phyloP scores from a whole-genome alignment of 768 basidiomycete genomes.

The Boletus rubescentipes region DNA sequence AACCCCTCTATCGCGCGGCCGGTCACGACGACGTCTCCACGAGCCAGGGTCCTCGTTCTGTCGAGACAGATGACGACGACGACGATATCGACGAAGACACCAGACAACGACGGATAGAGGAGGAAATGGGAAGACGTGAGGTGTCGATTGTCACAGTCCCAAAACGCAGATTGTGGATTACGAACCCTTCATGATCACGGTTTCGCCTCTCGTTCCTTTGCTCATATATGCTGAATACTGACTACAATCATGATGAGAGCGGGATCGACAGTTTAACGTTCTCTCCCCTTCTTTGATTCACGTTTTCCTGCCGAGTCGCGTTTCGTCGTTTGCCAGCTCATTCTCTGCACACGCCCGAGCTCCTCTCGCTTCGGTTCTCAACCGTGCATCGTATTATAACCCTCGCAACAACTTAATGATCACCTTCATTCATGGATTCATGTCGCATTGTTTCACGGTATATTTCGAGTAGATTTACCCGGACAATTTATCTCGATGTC shows the following conservation, averaged over 20 bases:
- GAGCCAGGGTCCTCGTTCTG: slow-evolving; percentile 44
- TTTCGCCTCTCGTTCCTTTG: slow-evolving; percentile 2
- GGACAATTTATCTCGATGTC: slow-evolving; percentile 32
- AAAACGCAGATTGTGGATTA: slow-evolving; percentile 69
- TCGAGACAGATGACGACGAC: slow-evolving; percentile 59
- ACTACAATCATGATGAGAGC: slow-evolving; percentile 15
- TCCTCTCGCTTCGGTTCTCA: neutral
- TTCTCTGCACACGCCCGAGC: neutral
- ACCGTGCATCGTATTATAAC: slow-evolving; percentile 27
- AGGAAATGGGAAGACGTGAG: slow-evolving; percentile 78
- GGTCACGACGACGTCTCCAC: slow-evolving; percentile 43
- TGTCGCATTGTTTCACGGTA: slow-evolving; percentile 35
- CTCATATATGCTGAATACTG: slow-evolving; percentile 23
- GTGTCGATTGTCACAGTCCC: slow-evolving; percentile 81
- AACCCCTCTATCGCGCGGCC: slow-evolving; percentile 56
- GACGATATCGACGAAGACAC: slow-evolving; percentile 75
- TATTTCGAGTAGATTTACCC: slow-evolving; percentile 37
- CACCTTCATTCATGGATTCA: slow-evolving; percentile 30
- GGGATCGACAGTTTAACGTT: slow-evolving; percentile 6
- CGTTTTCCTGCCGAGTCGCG: slow-evolving; percentile 14
- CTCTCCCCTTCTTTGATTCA: slow-evolving; percentile 7
- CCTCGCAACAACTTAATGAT: slow-evolving; percentile 26
- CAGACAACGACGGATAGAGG: slow-evolving; percentile 72
- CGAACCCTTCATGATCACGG: slow-evolving; percentile 54
- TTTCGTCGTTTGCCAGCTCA: slow-evolving; percentile 15